phyloP scores from a whole-genome alignment of 2,329 filamentous ascomycete genomes.

The Fusarium lyarnte region DNA sequence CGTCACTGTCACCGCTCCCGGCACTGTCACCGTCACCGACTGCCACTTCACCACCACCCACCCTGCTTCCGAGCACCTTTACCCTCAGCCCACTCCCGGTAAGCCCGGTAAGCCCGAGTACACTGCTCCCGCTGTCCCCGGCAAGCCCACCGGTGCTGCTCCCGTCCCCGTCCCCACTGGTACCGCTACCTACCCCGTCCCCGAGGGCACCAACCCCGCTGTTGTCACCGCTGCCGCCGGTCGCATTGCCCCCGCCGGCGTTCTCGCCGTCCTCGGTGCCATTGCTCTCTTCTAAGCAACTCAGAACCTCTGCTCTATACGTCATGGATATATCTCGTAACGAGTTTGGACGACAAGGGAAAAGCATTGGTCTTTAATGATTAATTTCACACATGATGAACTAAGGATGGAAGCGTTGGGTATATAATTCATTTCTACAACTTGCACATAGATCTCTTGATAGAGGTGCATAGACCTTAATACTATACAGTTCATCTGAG shows the following conservation, averaged over 20 bases:
- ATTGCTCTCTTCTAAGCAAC: constrained; percentile 65
- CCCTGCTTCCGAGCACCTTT: constrained; percentile 41
- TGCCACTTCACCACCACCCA: constrained; percentile 29
- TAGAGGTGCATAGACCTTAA: constrained; percentile 34
- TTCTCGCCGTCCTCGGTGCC: constrained; percentile 68
- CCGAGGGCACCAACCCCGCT: constrained; percentile 62
- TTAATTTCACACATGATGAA: constrained; percentile 21
- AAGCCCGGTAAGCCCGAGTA: constrained; percentile 10
- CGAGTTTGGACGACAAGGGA: constrained; percentile 4
- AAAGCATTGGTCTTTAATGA: constrained; percentile 26
- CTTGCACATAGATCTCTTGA: constrained; percentile 29
- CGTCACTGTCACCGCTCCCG: constrained; percentile 27
- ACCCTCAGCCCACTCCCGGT: constrained; percentile 24
- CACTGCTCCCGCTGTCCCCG: constrained; percentile 7
- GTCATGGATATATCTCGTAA: constrained; percentile 6
- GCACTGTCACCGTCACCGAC: constrained; percentile 27
- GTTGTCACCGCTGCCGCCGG: constrained; percentile 66
- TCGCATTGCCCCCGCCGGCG: constrained; percentile 39
- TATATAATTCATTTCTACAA: constrained; percentile 35
- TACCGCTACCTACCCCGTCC: constrained; percentile 6
- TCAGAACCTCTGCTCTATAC: background rate
- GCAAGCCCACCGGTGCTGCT: background rate
- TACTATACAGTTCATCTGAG: constrained; percentile 18
- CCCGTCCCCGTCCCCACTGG: constrained; percentile 35
- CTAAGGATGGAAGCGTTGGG: constrained; percentile 27